Evolutionary conservation across 2,329 filamentous ascomycete genomes (phyloP).

Genomic region (Trichoderma gracile): DNA sequence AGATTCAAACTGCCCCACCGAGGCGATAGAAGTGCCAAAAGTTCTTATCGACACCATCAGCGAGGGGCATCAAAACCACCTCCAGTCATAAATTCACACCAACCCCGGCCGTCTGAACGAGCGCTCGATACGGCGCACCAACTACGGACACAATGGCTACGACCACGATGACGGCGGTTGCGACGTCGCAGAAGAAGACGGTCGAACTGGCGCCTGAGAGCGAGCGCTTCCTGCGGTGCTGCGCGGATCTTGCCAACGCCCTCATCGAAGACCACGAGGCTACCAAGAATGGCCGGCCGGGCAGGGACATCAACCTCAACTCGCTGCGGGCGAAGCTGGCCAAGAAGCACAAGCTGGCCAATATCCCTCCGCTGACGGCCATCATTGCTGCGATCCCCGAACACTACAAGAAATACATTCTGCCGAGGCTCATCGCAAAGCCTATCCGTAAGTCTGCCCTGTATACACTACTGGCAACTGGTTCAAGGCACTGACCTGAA

Average conservation of each 20-base stretch:
- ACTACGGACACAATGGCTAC: conserved; percentile 41
- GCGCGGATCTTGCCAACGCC: conserved; percentile 90
- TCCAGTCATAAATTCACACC: not conserved
- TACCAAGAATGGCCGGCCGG: conserved; percentile 69
- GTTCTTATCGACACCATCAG: conserved; percentile 21
- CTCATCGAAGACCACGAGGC: conserved; percentile 94
- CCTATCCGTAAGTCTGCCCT: conserved; percentile 67
- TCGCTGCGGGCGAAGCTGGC: conserved; percentile 80
- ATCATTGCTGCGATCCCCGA: conserved; percentile 99
- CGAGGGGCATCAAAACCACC: conserved; percentile 18
- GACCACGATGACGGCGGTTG: conserved; percentile 66
- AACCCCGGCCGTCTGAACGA: not conserved
- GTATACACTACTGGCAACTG: not conserved
- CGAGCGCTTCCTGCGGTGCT: conserved; percentile 90
- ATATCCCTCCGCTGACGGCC: conserved; percentile 86
- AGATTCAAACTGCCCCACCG: conserved; percentile 9
- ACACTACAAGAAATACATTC: conserved; percentile 98
- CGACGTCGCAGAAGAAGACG: conserved; percentile 69
- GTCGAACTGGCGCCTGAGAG: conserved; percentile 84
- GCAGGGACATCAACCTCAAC: conserved; percentile 92
- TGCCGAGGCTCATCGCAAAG: conserved; percentile 95
- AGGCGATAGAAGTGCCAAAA: conserved; percentile 19
- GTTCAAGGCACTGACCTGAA: not conserved
- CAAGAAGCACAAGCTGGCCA: conserved; percentile 88
- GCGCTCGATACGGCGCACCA: not conserved